phyloP scores from a whole-genome alignment of 2,329 filamentous ascomycete species.

The Colletotrichum cordylinicola region DNA sequence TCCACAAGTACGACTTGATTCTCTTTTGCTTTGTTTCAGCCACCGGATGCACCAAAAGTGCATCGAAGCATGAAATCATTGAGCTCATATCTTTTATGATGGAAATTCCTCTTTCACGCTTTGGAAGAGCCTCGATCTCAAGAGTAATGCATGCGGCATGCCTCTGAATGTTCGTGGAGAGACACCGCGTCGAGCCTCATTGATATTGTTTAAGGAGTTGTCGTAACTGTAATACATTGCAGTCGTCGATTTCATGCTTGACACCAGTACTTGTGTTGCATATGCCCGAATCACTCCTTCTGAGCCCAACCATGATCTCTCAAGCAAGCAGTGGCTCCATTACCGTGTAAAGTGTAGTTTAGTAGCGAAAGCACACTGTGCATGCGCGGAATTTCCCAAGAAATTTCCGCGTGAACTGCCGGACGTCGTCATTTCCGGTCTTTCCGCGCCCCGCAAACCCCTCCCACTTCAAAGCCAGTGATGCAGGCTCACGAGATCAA shows the following conservation, averaged over 20 bases:
- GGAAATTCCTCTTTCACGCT: not conserved
- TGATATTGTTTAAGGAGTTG: not conserved
- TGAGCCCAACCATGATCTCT: not conserved
- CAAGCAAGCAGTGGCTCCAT: fast-evolving
- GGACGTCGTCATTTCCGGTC: not conserved
- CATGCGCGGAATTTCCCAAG: fast-evolving
- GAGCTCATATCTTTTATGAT: not conserved
- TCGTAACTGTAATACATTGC: not conserved
- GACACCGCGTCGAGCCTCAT: not conserved
- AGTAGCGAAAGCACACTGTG: fast-evolving
- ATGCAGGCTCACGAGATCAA: not conserved
- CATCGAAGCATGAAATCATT: not conserved
- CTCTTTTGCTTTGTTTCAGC: not conserved
- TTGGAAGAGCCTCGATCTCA: not conserved
- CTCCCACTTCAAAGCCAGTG: not conserved
- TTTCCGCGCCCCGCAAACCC: not conserved
- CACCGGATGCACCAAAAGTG: not conserved
- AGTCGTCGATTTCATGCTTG: not conserved
- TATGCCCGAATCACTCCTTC: not conserved
- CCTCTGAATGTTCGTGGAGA: not conserved
- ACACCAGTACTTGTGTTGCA: not conserved
- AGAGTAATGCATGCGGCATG: not conserved
- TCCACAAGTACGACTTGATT: not conserved
- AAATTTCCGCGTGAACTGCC: not conserved
- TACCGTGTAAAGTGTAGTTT: not conserved